A percentile compares a stretch with the other conserved stretches of the same genome.
phyloP scores from a whole-genome alignment of 768 basidiomycete genomes.

The Tubosaeta sp. region DNA sequence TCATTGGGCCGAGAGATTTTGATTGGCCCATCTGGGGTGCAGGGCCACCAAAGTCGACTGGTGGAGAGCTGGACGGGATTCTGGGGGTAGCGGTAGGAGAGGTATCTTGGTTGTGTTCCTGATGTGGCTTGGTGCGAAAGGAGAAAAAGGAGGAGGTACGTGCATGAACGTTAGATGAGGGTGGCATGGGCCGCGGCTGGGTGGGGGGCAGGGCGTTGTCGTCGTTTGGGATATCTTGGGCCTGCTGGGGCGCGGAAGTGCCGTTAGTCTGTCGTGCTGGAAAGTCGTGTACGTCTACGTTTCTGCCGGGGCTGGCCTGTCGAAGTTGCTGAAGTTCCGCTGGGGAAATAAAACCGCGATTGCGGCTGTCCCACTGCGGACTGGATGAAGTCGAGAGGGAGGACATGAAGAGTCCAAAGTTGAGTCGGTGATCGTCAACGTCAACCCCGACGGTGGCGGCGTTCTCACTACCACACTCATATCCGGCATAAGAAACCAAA shows the following conservation, averaged over 20 bases:
- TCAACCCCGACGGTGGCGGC: background rate
- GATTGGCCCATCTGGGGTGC: constrained; percentile 32
- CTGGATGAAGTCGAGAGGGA: constrained; percentile 24
- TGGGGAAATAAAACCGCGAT: constrained; percentile 33
- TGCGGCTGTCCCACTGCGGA: constrained; percentile 34
- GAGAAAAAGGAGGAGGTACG: constrained; percentile 67
- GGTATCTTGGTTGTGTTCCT: constrained; percentile 11
- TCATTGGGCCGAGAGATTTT: constrained; percentile 28
- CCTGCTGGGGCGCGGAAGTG: constrained; percentile 5
- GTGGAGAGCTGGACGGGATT: constrained; percentile 7
- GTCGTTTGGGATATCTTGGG: constrained; percentile 18
- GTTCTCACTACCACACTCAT: constrained; percentile 4
- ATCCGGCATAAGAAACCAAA: background rate
- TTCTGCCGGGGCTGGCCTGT: constrained; percentile 30
- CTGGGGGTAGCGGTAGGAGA: constrained; percentile 17
- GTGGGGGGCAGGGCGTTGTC: constrained; percentile 13
- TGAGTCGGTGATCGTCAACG: constrained; percentile 5
- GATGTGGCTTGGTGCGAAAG: constrained; percentile 42
- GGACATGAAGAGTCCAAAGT: constrained; percentile 5
- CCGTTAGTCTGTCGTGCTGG: constrained; percentile 25
- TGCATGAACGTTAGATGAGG: constrained; percentile 35
- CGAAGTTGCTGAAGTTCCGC: constrained; percentile 32
- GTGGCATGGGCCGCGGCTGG: constrained; percentile 27
- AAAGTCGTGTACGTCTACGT: constrained; percentile 31
- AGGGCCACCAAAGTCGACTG: constrained; percentile 20